Conservation (phyloP, 176 grass and related monocot species). For the Aegilops bicornis region DNA sequence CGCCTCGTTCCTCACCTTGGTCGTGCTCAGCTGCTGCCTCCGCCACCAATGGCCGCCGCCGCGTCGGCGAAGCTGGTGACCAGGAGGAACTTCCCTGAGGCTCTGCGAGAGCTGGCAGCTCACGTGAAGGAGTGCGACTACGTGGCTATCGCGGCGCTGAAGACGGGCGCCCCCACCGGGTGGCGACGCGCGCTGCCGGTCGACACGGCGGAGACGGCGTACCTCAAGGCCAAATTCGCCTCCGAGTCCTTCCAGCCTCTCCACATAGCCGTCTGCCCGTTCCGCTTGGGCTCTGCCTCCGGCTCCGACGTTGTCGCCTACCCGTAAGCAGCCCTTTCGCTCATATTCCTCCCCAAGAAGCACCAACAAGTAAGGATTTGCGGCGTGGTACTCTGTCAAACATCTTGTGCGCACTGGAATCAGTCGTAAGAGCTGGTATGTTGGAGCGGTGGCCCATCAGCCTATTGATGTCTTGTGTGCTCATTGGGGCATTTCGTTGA, state of each 20-base stretch:
- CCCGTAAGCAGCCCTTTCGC: slow-evolving; percentile 46
- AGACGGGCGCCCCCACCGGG: slow-evolving; percentile 47
- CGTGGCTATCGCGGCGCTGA: slow-evolving; percentile 51
- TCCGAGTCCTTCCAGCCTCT: slow-evolving; percentile 84
- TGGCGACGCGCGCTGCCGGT: slow-evolving; percentile 59
- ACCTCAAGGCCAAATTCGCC: slow-evolving; percentile 77
- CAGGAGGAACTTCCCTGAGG: slow-evolving; percentile 64
- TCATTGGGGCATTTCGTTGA: background rate
- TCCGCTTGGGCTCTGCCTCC: slow-evolving; percentile 39
- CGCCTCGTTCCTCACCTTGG: background rate
- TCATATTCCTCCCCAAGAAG: background rate
- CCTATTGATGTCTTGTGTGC: background rate
- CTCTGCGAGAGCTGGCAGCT: slow-evolving; percentile 46
- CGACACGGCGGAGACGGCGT: slow-evolving; percentile 79
- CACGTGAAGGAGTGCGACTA: slow-evolving; percentile 62
- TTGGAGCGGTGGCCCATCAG: background rate
- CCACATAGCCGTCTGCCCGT: slow-evolving; percentile 80
- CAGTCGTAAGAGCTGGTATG: background rate
- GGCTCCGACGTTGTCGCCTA: slow-evolving; percentile 55
- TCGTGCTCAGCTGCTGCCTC: background rate
- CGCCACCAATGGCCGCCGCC: slow-evolving; percentile 31
- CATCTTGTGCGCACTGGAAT: background rate
- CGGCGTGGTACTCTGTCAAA: background rate
- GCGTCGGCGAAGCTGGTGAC: slow-evolving; percentile 65
- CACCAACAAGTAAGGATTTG: background rate